phyloP scores from a whole-genome alignment of 441 rosid genomes.

The Syzygium syzygioides region DNA sequence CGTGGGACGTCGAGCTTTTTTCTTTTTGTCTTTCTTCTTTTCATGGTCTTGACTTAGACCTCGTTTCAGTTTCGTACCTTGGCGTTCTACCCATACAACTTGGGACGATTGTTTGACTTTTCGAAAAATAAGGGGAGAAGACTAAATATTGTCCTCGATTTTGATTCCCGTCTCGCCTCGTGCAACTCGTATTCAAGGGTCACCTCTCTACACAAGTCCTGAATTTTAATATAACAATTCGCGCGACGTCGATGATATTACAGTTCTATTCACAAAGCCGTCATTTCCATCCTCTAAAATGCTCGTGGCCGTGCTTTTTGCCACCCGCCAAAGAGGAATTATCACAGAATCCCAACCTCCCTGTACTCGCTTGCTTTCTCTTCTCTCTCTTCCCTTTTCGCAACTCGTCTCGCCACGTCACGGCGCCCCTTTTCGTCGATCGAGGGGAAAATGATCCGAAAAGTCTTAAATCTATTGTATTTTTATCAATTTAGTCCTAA shows the following conservation, averaged over 20 bases:
- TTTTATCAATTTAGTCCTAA: too few relatives aligned
- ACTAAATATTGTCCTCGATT: background rate
- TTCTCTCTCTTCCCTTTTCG: background rate
- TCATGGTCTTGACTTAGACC: background rate
- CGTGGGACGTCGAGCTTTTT: background rate
- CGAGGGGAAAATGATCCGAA: too few relatives aligned
- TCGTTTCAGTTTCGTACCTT: background rate
- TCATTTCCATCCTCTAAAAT: background rate
- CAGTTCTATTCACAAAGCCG: background rate
- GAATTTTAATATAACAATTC: background rate
- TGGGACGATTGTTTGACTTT: background rate
- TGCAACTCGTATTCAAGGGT: fast-evolving
- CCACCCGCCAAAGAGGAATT: too few relatives aligned
- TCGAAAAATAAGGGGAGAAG: background rate
- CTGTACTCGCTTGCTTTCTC: background rate
- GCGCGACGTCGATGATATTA: fast-evolving
- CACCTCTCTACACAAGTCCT: fast-evolving
- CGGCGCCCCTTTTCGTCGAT: background rate
- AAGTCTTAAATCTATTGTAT: too few relatives aligned
- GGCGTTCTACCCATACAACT: background rate
- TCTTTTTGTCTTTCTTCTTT: background rate
- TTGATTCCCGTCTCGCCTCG: background rate
- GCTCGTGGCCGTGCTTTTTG: too few relatives aligned
- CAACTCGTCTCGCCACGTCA: background rate
- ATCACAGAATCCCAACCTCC: fast-evolving